A percentile compares a stretch with the other conserved stretches of the same genome.
These are phyloP conservation scores for Lipomyces yamadae DNA, from an alignment of 805 yeast genomes.

Conservation along the genomic window DNA sequence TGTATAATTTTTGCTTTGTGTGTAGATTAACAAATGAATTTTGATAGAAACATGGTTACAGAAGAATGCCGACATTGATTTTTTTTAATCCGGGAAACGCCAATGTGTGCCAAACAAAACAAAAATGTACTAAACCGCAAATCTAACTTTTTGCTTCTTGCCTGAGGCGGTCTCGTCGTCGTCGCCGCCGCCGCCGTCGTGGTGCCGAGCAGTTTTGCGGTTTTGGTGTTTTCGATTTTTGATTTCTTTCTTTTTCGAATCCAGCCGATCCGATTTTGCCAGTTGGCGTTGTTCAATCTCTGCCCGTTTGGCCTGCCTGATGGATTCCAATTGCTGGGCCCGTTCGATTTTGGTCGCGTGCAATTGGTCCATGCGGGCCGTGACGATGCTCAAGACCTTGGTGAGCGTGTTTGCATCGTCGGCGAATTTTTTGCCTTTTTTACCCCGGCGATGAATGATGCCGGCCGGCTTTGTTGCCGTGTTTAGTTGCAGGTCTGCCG, in stretches of 20 bases:
- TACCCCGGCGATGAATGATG: conserved; percentile 72
- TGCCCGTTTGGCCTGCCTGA: conserved; percentile 81
- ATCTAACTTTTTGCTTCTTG: conserved; percentile 23
- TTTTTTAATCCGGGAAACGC: not conserved
- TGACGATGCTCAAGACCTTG: conserved; percentile 57
- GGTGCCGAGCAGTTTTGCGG: not conserved
- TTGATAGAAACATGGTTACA: not conserved
- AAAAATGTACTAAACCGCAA: conserved; percentile 9
- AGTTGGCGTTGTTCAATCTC: conserved; percentile 87
- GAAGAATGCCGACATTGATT: not conserved
- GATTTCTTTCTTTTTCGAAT: conserved; percentile 76
- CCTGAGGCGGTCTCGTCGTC: conserved; percentile 3
- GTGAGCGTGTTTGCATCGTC: conserved; percentile 69
- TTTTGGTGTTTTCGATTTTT: conserved; percentile 60
- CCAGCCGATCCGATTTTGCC: conserved; percentile 68
- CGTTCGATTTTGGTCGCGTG: conserved; percentile 89
- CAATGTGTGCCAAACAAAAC: not conserved
- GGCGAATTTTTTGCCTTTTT: conserved; percentile 58
- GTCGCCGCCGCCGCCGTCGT: conserved; percentile 2
- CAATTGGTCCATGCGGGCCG: conserved; percentile 76
- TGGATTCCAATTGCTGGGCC: conserved; percentile 84
- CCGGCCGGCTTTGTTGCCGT: conserved; percentile 84
- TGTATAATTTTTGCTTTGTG: too few relatives aligned
- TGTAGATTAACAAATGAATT: not conserved
- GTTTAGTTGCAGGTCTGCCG: conserved; percentile 55